Base-by-base conservation (phyloP, 1,284 basidiomycete species). In the Ganoderma meredithae region DNA sequence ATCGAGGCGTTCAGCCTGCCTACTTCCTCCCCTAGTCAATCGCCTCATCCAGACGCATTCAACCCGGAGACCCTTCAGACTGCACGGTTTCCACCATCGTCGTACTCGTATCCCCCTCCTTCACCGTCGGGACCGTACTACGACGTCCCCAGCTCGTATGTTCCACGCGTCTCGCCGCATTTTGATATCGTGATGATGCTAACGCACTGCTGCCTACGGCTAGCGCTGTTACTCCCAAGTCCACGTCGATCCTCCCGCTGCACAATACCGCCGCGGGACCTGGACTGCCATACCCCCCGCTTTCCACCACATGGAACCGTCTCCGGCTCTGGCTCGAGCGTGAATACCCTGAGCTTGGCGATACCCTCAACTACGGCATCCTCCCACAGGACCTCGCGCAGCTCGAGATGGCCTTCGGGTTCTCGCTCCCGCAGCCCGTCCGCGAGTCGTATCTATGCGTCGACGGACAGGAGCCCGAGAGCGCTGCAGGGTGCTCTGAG, bases 401-500 rank as follows among this genome's bases (percentile, higher is more conserved):
- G 56, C 86, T 96, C 74, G 95, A 97, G 81, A 85, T 90, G 78
- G 88, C 94, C 73, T 89, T 97, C 68, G 95, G 95, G 25, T 90
- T 92, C 74, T 83, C 89, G 7, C 86, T 97, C 22, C 95, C 95
- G 2, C 83, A 86, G 33, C 88, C 90, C 31, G 87, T 97, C 15
- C 88, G 94, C 33, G 95, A 97, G 72, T 95, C 93, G 1, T 96
- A 95, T 81, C 84, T 92, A 55, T 84, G 85, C 67, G 90, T 90
- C 58, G 94, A 97, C 75, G 95, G 95, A 17, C 95, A 97, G 77
- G 95, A 97, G 78, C 88, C 94, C 27, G 95, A 96, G 78, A 93
- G 91, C 19, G 83, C 92, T 31, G 91, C 93, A 47, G 93, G 92
- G 12, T 94, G 92, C 76, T 87, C 92, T n/a, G 93, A 95, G 72